Conservation (phyloP, 192 early-diverging fungal species). For the Backusella sp. region DNA sequence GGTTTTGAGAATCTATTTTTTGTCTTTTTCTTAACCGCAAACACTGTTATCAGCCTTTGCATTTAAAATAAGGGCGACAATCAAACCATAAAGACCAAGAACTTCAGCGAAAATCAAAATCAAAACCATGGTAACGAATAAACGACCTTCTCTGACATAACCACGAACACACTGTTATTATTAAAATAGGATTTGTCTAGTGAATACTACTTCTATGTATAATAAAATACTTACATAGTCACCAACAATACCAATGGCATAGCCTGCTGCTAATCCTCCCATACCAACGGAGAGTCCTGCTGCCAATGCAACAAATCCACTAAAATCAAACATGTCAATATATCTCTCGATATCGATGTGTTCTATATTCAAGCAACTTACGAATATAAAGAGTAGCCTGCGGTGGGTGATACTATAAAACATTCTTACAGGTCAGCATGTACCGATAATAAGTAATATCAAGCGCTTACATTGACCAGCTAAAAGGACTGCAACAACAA, state of each 20-base stretch:
- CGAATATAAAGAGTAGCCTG: slow-evolving; percentile 54
- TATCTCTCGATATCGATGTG: neutral
- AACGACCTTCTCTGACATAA: slow-evolving; percentile 73
- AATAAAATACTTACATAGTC: slow-evolving; percentile 68
- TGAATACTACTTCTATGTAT: too few species aligned
- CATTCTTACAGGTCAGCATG: too few species aligned
- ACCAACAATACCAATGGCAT: slow-evolving; percentile 89
- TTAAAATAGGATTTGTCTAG: too few species aligned
- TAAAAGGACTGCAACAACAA: slow-evolving; percentile 94
- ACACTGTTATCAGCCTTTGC: slow-evolving; percentile 57
- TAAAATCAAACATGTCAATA: slow-evolving; percentile 12
- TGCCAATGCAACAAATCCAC: slow-evolving; percentile 78
- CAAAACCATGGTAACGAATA: slow-evolving; percentile 84
- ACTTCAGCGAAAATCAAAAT: slow-evolving; percentile 92
- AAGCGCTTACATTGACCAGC: slow-evolving; percentile 71
- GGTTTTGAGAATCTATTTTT: neutral
- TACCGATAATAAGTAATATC: too few species aligned
- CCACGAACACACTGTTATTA: slow-evolving; percentile 62
- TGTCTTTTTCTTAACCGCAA: slow-evolving; percentile 1
- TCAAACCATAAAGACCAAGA: slow-evolving; percentile 82
- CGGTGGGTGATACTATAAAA: slow-evolving; percentile 19
- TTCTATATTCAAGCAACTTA: slow-evolving; percentile 16
- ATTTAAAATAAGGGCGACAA: slow-evolving; percentile 84
- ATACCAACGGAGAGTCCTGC: slow-evolving; percentile 82
- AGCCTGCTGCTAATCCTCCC: slow-evolving; percentile 84